These are phyloP conservation scores for Boletus fagicola DNA, from an alignment of 768 basidiomycete genomes.

Conservation along the genomic window DNA sequence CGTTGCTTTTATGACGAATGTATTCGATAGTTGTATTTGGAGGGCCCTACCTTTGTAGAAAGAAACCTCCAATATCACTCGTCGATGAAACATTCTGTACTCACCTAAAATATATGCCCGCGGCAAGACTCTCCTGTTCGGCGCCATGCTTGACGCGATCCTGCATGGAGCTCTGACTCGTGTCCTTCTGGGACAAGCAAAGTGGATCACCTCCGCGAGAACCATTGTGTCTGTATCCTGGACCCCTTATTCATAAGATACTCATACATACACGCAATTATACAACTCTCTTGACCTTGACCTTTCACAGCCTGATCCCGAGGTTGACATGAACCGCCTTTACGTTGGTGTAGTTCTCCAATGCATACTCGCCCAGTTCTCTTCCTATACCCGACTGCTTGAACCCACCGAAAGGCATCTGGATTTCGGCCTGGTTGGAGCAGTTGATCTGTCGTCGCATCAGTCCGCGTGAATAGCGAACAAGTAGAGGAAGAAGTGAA, in stretches of 20 bases:
- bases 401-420: conserved; percentile 14
- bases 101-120: no score
- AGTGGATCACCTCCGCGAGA: no score
- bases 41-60: no score
- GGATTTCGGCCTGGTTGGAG: conserved; percentile 2
- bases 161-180: no score
- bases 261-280: not conserved
- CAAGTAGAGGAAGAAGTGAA: not conserved
- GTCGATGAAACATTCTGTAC: no score
- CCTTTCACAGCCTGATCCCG: conserved; percentile 1
- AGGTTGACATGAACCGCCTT: conserved; percentile 13
- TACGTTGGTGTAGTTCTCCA: conserved; percentile 11
- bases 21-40: no score
- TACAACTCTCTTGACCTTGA: not conserved
- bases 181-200: no score
- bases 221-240: no score
- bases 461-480: not conserved
- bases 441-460: conserved; percentile 2
- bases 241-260: not conserved
- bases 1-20: no score
- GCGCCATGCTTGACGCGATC: no score
- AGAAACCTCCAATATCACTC: no score
- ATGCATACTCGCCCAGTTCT: conserved; percentile 11
- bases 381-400: conserved; percentile 11
- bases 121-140: no score